Evolutionary conservation across 2,329 filamentous ascomycete species (phyloP).

Genomic region (Fusarium buharicum): DNA sequence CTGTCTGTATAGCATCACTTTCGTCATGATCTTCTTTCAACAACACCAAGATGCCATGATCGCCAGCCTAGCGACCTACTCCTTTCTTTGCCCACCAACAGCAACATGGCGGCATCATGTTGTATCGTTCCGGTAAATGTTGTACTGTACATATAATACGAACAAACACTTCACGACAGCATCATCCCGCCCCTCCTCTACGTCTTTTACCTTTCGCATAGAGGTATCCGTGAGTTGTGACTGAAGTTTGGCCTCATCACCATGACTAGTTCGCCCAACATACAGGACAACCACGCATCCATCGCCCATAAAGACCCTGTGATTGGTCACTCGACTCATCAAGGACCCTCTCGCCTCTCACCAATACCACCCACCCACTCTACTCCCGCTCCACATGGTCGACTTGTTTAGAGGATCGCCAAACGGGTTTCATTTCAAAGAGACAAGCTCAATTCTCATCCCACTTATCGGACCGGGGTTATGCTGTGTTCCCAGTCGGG

Average conservation of each 20-base stretch:
- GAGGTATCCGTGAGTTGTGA: slow-evolving; percentile 6
- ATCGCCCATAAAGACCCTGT: slow-evolving; percentile 4
- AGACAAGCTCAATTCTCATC: slow-evolving; percentile 30
- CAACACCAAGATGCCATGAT: slow-evolving; percentile 20
- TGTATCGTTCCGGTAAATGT: slow-evolving; percentile 2
- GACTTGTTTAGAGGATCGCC: slow-evolving; percentile 20
- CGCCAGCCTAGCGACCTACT: slow-evolving; percentile 1
- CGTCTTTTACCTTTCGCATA: slow-evolving; percentile 20
- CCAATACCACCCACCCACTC: slow-evolving; percentile 8
- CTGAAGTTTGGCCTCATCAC: slow-evolving; percentile 17
- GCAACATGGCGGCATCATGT: not conserved
- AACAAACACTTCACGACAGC: slow-evolving; percentile 20
- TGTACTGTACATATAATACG: slow-evolving; percentile 1
- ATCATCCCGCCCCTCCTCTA: slow-evolving; percentile 33
- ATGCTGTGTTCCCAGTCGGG: slow-evolving; percentile 1
- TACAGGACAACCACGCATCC: not conserved
- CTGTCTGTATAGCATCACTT: slow-evolving; percentile 9
- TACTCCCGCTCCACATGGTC: slow-evolving; percentile 26
- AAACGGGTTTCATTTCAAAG: slow-evolving; percentile 28
- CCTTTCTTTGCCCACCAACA: slow-evolving; percentile 2
- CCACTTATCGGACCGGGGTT: slow-evolving; percentile 22
- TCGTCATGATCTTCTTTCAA: slow-evolving; percentile 32
- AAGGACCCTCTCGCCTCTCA: not conserved
- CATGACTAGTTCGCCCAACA: slow-evolving; percentile 27
- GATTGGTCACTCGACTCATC: slow-evolving; percentile 15